Percentiles rank a stretch among this genome's conserved stretches.
Conservation (phyloP, 208 protist genomes). For the Acanthamoeba royreba region DNA sequence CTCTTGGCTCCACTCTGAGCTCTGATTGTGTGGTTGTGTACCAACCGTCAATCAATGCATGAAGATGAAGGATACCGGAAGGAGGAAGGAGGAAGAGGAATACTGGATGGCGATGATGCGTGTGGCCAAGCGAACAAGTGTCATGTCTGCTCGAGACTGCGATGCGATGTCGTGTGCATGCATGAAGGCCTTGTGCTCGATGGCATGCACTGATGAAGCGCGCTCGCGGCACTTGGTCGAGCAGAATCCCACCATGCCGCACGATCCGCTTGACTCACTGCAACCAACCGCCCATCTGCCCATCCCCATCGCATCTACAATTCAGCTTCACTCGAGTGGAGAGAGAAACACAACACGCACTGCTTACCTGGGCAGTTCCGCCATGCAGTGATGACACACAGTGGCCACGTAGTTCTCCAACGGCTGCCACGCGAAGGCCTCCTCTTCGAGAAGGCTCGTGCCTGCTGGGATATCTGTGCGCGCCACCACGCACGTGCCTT, state of each 20-base stretch:
- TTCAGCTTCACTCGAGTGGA: not conserved
- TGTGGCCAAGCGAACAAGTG: not conserved
- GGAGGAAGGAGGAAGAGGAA: not conserved
- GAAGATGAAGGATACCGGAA: not conserved
- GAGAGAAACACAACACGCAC: not conserved
- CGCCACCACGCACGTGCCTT: too few species aligned
- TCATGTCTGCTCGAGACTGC: not conserved
- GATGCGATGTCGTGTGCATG: not conserved
- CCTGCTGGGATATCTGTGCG: not conserved
- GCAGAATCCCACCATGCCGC: not conserved
- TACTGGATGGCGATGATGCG: not conserved
- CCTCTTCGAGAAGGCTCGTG: not conserved
- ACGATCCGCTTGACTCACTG: not conserved
- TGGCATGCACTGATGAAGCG: not conserved
- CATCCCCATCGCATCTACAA: not conserved
- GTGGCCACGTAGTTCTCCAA: not conserved
- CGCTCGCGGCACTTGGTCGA: not conserved
- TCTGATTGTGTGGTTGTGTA: not conserved
- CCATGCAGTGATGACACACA: not conserved
- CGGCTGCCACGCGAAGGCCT: not conserved
- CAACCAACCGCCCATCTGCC: not conserved
- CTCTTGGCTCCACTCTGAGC: not conserved
- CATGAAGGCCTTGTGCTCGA: not conserved
- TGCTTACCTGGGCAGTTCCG: not conserved
- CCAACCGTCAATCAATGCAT: too few species aligned